Evolutionary conservation across 176 grass and related monocot species (phyloP), one percentile per base, ranked within the genome.

Genomic region (Cenchrus purpureus): DNA sequence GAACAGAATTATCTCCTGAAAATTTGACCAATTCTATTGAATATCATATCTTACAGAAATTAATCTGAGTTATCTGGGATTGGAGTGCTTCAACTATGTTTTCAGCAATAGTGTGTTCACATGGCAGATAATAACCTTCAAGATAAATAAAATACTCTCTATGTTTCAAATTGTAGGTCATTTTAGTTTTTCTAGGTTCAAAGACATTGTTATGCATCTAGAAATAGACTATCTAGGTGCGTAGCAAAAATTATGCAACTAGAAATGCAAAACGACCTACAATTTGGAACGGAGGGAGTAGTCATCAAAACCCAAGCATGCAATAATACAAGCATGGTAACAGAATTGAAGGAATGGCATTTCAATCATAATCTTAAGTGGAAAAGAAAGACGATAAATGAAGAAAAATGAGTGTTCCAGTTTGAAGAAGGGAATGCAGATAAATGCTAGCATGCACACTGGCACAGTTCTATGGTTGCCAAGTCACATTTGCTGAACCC

Each of bases 21-120:
- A 77, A 34, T 57, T 76, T 60, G 17, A 60, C 5, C 10, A 34
- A 59, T n/a, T 57, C 31, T 76, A 34, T 40, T 59, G 32, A 37
- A 60, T 61, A 11, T 14, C 22, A 65, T 9, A 32, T 65, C 10
- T 79, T 49, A 49, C 76, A 62, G 19, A 63, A 63, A 63, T 1
- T 43, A 40, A 12, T 44, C 52, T 29, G n/a, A 10, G n/a, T 15
- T 73, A 28, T 73, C 12, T 15, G 22, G 4, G 46, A 62, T 59
- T 58, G 2, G 0, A 32, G 51, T 17, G 34, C 59, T 69, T 29
- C 8, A 32, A 48, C 37, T 72, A 72, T 82, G 54, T 14, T 59
- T 58, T 56, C 34, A 81, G 79, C 34, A 78, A 15, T 43, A 20
- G 45, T 65, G 12, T 62, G 61, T 65, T 44, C 45, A 79, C 59